phyloP scores from a whole-genome alignment of 192 early-diverging fungal genomes.

The Phlyctochytrium planicorne region DNA sequence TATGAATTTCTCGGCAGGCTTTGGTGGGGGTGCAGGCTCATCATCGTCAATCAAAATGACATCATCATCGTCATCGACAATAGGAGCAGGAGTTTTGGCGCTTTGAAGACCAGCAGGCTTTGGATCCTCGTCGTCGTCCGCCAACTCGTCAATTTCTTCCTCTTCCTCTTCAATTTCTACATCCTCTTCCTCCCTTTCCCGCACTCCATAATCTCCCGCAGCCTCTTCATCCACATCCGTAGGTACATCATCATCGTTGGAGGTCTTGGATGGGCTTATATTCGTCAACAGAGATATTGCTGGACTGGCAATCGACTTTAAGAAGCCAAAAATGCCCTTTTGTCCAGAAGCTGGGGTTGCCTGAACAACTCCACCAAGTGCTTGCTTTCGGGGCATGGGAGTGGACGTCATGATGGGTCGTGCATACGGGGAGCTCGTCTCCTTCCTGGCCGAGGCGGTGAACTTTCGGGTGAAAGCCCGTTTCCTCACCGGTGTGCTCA shows the following conservation, averaged over 20 bases:
- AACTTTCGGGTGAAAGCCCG: no score
- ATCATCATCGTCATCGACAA: not conserved
- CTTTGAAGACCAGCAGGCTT: not conserved
- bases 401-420: no score
- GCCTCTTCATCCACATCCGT: not conserved
- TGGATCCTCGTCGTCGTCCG: not conserved
- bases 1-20: not conserved
- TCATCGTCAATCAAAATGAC: not conserved
- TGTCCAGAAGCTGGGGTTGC: no score
- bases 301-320: not conserved
- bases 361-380: no score
- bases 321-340: not conserved
- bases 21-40: not conserved
- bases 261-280: not conserved
- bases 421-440: no score
- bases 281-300: not conserved
- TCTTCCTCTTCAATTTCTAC: not conserved
- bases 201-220: not conserved
- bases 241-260: not conserved
- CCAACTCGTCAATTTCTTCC: not conserved
- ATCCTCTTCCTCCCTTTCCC: not conserved
- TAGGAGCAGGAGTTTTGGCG: no score
- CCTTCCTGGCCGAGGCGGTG: no score
- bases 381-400: no score
- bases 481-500: no score